phyloP scores from a whole-genome alignment of 2,329 filamentous ascomycete genomes.

The Leptoxyphium fumago region DNA sequence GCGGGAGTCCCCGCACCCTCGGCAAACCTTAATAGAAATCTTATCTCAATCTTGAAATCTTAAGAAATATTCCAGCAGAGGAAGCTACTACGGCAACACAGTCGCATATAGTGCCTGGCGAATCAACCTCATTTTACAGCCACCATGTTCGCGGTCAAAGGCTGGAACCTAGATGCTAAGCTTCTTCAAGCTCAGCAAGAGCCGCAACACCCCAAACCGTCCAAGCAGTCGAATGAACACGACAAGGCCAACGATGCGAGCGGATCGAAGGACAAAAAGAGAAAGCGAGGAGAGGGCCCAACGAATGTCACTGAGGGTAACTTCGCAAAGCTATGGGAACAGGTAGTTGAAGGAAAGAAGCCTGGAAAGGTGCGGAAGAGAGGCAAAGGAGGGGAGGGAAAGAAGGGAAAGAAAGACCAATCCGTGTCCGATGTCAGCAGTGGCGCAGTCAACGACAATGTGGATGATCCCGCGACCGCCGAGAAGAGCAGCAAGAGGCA shows the following conservation, averaged over 20 bases:
- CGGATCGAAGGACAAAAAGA: conserved; percentile 36
- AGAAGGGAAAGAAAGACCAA: conserved; percentile 19
- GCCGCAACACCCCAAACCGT: conserved; percentile 15
- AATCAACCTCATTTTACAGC: too few species aligned
- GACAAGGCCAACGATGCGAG: conserved; percentile 19
- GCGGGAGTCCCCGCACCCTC: too few species aligned
- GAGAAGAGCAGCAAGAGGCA: conserved; percentile 10
- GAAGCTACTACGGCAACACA: too few species aligned
- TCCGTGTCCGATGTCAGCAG: background rate
- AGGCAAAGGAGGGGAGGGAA: conserved; percentile 18
- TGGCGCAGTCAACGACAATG: conserved; percentile 3
- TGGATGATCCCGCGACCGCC: conserved; percentile 1
- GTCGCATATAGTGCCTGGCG: too few species aligned
- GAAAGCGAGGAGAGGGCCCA: conserved; percentile 17
- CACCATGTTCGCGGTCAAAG: conserved; percentile 83
- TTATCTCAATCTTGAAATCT: too few species aligned
- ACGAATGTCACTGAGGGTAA: conserved; percentile 49
- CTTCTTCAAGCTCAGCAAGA: conserved; percentile 55
- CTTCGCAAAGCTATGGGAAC: conserved; percentile 63
- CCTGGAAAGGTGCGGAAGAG: conserved; percentile 24
- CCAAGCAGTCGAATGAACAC: conserved; percentile 18
- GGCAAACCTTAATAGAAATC: too few species aligned
- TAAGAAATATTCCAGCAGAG: too few species aligned
- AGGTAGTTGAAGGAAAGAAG: conserved; percentile 57
- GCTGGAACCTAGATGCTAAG: conserved; percentile 70